Conservation (phyloP, 2,329 filamentous ascomycete genomes). For the Aphanoascus verrucosus region DNA sequence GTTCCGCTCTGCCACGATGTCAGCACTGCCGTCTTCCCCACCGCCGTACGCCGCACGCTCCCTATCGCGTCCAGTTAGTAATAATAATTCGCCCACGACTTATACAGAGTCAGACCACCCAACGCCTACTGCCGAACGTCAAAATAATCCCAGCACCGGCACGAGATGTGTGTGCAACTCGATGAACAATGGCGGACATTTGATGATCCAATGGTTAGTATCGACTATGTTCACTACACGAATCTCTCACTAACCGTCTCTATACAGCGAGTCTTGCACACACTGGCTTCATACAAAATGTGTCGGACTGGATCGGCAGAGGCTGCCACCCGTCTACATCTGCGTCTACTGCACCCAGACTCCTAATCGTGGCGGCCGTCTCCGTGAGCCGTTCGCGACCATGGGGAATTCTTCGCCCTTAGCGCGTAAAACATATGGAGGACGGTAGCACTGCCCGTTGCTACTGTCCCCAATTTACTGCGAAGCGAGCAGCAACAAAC, state of each 20-base stretch:
- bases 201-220: slow-evolving; percentile 50
- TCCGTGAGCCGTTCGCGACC: slow-evolving; percentile 18
- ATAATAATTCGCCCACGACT: slow-evolving; percentile 41
- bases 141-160: slow-evolving; percentile 41
- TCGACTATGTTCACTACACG: background rate
- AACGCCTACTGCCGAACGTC: slow-evolving; percentile 45
- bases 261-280: slow-evolving; percentile 46
- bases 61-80: slow-evolving; percentile 30
- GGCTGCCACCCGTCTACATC: slow-evolving; percentile 40
- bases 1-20: slow-evolving; percentile 24
- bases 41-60: slow-evolving; percentile 30
- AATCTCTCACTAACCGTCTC: background rate
- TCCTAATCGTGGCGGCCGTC: slow-evolving; percentile 21
- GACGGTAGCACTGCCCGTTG: slow-evolving; percentile 6
- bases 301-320: slow-evolving; percentile 43
- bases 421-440: slow-evolving; percentile 21
- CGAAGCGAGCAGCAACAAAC: background rate
- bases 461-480: background rate
- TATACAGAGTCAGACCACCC: slow-evolving; percentile 41
- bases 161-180: slow-evolving; percentile 51
- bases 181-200: slow-evolving; percentile 42
- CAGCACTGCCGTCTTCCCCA: slow-evolving; percentile 34
- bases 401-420: slow-evolving; percentile 19
- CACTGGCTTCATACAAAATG: slow-evolving; percentile 53
- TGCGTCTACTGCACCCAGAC: slow-evolving; percentile 42